A percentile compares a stretch with the other conserved stretches of the same genome.
phyloP scores from a whole-genome alignment of 2,329 filamentous ascomycete species.

The Sporothrix brasiliensis region DNA sequence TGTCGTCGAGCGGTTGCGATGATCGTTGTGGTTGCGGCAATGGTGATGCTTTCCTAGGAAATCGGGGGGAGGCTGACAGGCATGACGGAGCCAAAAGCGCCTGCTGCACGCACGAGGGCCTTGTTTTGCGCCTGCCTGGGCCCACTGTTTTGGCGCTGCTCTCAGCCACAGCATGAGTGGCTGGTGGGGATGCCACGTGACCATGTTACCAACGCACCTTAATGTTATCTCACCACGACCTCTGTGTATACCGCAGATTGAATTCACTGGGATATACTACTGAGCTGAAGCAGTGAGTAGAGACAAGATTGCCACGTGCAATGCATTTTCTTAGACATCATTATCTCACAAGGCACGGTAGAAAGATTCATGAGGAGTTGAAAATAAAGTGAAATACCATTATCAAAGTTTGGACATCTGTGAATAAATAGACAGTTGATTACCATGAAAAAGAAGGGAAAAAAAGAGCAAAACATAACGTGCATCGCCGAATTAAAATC shows the following conservation, averaged over 20 bases:
- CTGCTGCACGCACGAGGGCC: conserved; percentile 15
- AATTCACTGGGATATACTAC: too few relatives aligned
- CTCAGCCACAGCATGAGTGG: conserved; percentile 4
- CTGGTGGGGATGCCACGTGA: background rate
- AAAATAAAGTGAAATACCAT: conserved; percentile 13
- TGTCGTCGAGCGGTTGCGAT: conserved; percentile 16
- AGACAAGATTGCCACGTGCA: background rate
- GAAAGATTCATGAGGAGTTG: too few relatives aligned
- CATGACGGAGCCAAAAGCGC: conserved; percentile 22
- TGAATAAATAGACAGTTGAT: conserved; percentile 16
- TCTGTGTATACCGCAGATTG: too few relatives aligned
- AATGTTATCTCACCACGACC: background rate
- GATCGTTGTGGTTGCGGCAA: background rate
- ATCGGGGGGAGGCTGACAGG: conserved; percentile 18
- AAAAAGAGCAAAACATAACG: background rate
- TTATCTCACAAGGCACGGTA: background rate
- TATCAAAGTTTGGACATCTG: conserved; percentile 6
- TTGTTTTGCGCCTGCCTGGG: conserved; percentile 22
- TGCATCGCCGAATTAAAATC: conserved; percentile 12
- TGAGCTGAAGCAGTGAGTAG: too few relatives aligned
- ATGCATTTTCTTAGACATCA: background rate
- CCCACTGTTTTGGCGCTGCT: background rate
- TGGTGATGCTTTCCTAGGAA: background rate
- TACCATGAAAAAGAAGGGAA: background rate
- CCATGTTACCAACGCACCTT: too few relatives aligned